These are phyloP conservation scores for Phaeosphaeriaceae sp. DNA, from an alignment of 2,329 filamentous ascomycete genomes.

Conservation along the genomic window DNA sequence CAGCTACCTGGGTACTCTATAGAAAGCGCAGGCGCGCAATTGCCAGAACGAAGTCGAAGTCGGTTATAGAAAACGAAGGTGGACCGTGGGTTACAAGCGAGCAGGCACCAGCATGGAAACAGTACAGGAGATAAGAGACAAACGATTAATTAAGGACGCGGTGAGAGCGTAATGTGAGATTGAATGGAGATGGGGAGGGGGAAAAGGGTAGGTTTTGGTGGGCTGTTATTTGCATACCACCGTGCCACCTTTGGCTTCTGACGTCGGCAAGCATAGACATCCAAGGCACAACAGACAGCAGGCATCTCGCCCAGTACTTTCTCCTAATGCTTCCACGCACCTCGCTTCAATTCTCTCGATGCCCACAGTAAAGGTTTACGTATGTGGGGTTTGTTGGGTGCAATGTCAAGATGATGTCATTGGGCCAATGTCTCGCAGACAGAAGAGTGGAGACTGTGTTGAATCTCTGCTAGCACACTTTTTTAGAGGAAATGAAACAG, in stretches of 20 bases:
- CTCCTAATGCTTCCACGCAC: constrained; percentile 23
- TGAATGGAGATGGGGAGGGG: not conserved
- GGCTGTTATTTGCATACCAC: constrained; percentile 24
- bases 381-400: constrained; percentile 16
- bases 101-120: constrained; percentile 7
- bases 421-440: no score
- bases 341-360: no score
- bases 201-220: constrained; percentile 18
- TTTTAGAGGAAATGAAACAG: no score
- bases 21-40: constrained; percentile 13
- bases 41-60: no score
- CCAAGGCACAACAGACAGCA: not conserved
- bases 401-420: constrained; percentile 28
- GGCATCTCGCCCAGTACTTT: constrained; percentile 10
- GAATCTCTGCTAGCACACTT: no score
- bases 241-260: constrained; percentile 5
- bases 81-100: not conserved
- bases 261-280: constrained; percentile 6
- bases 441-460: no score
- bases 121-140: not conserved
- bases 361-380: not conserved
- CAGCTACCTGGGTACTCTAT: constrained; percentile 8
- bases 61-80: constrained; percentile 2
- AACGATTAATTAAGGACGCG: constrained; percentile 1
- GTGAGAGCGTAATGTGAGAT: constrained; percentile 2